A percentile compares a stretch with the other conserved stretches of the same genome.
Evolutionary conservation across 495 filamentous ascomycete species (phyloP).

Genomic region (Daldinia concentrica): DNA sequence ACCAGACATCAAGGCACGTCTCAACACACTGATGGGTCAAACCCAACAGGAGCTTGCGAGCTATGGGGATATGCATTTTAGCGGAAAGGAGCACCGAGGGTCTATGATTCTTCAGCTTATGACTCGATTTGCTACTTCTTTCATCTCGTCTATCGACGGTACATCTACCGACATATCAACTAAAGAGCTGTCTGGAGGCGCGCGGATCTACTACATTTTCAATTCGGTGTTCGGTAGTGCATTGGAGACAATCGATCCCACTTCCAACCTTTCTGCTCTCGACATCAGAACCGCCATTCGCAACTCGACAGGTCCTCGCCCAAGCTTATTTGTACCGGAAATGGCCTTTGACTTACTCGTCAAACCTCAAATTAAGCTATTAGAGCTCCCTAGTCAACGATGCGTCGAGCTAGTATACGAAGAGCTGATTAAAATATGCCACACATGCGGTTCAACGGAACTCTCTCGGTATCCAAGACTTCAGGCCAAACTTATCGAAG

Average conservation of each 20-base stretch:
- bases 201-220: conserved; percentile 99
- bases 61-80: conserved; percentile 98
- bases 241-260: conserved; percentile 94
- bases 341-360: conserved; percentile 97
- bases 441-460: conserved; percentile 97
- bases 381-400: conserved; percentile 94
- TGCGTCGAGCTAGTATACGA: conserved; percentile 99
- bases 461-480: conserved; percentile 90
- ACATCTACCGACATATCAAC: conserved; percentile 98
- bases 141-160: conserved; percentile 98
- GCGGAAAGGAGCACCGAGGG: conserved; percentile 94
- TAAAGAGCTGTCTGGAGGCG: conserved; percentile 96
- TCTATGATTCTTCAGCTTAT: conserved; percentile 96
- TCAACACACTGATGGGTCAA: conserved; percentile 99
- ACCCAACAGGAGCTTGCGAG: conserved; percentile 98
- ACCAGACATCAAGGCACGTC: conserved; percentile 95
- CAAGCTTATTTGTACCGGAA: conserved; percentile 96
- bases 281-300: conserved; percentile 98
- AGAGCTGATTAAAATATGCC: conserved; percentile 98
- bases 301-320: conserved; percentile 95
- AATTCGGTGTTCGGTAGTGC: conserved; percentile 99
- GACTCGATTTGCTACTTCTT: conserved; percentile 97
- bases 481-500: conserved; percentile 97
- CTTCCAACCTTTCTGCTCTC: conserved; percentile 90
- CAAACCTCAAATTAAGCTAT: conserved; percentile 96